Base-by-base conservation (phyloP, 139 green algal species). In the Astrephomene gubernaculifera region DNA sequence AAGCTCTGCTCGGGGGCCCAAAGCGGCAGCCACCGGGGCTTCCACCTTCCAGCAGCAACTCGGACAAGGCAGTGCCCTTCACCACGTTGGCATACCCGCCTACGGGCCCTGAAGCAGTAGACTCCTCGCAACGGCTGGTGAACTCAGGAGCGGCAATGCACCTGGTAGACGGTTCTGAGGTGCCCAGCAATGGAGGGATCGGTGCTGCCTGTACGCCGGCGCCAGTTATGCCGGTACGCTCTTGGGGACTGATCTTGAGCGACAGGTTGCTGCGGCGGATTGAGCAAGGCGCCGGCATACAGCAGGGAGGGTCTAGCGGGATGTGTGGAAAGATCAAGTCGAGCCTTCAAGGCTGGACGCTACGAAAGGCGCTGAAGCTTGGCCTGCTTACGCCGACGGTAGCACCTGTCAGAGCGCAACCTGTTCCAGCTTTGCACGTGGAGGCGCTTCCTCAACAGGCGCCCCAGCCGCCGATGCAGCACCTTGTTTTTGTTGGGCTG, bases 401-500 rank as follows among this genome's bases (percentile, higher is more conserved):
- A 43, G 27, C 71, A 8, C 44, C 71, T 9, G 39, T 41, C 2
- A 1, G 69, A 7, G 7, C 17, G 4, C 36, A 41, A n/a, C 70
- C 17, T 8, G 36, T 19, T 33, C 69, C 1, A 41, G 6, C 39
- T 21, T 39, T 24, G 69, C 69, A 38, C 29, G 0, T 3, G 5
- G 45, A 25, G 52, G 38, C 2, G 36, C 67, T 10, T 10, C 67
- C 22, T 24, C 12, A 1, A 1, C 35, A 0, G 52, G 33, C 5
- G 72, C 52, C 5, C 35, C 31, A 24, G 35, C 72, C 14, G 52
- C 35, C 33, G 33, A 2, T 17, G 12, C 44, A 45, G 71, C 68
- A 36, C 24, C 57, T 90, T 12, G 69, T 80, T n/a, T 82, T 72
- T 44, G 78, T 79, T 24, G 27, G 22, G 24, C 70, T 91, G 3